phyloP scores from a whole-genome alignment of 148 eudicot genomes.

The Euryodendron excelsum region DNA sequence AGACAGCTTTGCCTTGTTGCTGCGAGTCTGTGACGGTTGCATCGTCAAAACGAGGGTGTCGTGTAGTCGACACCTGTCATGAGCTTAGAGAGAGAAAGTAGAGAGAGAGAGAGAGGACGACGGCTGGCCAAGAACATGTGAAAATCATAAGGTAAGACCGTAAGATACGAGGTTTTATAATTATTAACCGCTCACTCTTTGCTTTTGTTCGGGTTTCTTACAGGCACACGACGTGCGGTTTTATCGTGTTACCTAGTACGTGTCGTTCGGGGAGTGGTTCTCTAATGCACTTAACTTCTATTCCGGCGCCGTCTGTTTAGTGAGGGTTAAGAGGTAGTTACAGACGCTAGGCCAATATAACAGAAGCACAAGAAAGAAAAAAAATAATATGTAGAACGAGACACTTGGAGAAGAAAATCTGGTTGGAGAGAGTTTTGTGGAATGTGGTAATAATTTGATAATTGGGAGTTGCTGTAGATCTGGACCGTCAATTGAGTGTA shows the following conservation, averaged over 20 bases:
- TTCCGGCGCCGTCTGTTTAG: neutral
- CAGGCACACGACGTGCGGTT: neutral
- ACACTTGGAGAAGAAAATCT: conserved; percentile 1
- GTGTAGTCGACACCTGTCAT: conserved; percentile 4
- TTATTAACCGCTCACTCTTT: too few relatives aligned
- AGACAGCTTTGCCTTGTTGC: too few relatives aligned
- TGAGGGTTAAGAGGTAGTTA: neutral
- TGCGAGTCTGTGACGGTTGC: conserved; percentile 2
- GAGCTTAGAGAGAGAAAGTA: neutral
- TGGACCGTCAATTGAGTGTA: conserved; percentile 11
- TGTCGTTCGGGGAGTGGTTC: neutral
- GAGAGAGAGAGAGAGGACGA: neutral
- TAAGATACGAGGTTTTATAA: too few relatives aligned
- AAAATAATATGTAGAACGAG: too few relatives aligned
- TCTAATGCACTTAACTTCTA: neutral
- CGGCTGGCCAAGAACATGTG: conserved; percentile 10
- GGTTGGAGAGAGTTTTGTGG: neutral
- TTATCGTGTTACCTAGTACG: neutral
- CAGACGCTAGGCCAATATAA: neutral
- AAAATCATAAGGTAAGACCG: too few relatives aligned
- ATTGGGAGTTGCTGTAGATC: neutral
- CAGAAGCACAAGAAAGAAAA: neutral
- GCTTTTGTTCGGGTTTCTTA: neutral
- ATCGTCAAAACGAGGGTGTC: neutral
- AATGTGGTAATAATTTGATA: too few relatives aligned